These are phyloP conservation scores for Oenanthe javanica DNA, from an alignment of 140 eudicot genomes.

Conservation along the genomic window DNA sequence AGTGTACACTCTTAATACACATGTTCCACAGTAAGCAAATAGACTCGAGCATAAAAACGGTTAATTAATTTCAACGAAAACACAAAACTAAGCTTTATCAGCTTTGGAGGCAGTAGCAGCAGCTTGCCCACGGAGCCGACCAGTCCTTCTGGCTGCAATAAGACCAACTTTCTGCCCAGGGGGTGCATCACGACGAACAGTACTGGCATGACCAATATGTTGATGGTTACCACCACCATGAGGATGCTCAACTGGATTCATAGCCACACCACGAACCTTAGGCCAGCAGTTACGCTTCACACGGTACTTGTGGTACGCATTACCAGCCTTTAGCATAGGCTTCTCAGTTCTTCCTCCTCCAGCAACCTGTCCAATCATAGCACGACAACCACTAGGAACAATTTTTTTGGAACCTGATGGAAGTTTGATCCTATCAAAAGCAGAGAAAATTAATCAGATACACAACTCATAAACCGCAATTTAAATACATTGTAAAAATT, in stretches of 20 bases:
- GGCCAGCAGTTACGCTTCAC: conserved; percentile 95
- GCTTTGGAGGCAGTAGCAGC: conserved; percentile 19
- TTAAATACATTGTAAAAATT: too few relatives aligned
- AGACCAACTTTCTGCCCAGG: too few relatives aligned
- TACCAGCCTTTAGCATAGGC: conserved; percentile 75
- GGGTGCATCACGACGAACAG: too few relatives aligned
- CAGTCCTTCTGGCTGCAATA: too few relatives aligned
- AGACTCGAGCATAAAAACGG: neutral
- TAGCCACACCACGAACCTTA: conserved; percentile 95
- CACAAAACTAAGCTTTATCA: conserved; percentile 33
- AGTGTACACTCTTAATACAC: conserved; percentile 7
- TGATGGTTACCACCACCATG: conserved; percentile 36
- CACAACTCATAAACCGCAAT: neutral
- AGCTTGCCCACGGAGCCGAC: too few relatives aligned
- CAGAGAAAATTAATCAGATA: neutral
- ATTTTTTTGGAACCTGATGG: conserved; percentile 91
- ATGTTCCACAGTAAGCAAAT: neutral
- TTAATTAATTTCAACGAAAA: neutral
- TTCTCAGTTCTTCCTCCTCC: conserved; percentile 92
- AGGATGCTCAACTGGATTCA: conserved; percentile 96
- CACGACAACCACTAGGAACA: conserved; percentile 78
- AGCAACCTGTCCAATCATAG: conserved; percentile 88
- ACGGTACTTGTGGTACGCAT: conserved; percentile 77
- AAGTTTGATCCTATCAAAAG: conserved; percentile 48
- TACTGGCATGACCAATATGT: neutral